Percentiles rank a stretch among this genome's conserved stretches.
Evolutionary conservation across 352 stramenopile genomes (phyloP).

Genomic region (Aphanomyces cochlioides): DNA sequence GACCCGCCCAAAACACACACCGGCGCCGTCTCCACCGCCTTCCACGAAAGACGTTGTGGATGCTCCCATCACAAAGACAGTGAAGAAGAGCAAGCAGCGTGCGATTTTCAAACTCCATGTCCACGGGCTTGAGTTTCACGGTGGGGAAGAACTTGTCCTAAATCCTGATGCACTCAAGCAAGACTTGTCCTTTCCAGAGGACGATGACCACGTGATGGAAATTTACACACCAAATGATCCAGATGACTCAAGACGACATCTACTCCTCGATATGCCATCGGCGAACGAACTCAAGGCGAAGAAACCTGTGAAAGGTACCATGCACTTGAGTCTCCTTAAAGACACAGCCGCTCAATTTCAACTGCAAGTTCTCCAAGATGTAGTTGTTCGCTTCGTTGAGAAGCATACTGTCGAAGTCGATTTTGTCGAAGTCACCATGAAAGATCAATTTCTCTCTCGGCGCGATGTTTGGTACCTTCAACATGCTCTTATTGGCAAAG

Average conservation of each 20-base stretch:
- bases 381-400: conserved; percentile 75
- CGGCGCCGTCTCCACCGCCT: too few relatives aligned
- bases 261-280: conserved; percentile 70
- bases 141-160: conserved; percentile 72
- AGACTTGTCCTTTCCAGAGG: conserved; percentile 56
- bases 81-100: conserved; percentile 14
- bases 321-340: conserved; percentile 79
- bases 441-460: conserved; percentile 91
- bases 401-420: conserved; percentile 75
- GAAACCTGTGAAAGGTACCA: conserved; percentile 62
- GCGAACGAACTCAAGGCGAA: conserved; percentile 45
- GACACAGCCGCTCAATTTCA: conserved; percentile 72
- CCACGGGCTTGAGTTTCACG: conserved; percentile 66
- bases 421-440: conserved; percentile 88
- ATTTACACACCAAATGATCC: conserved; percentile 57
- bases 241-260: conserved; percentile 46
- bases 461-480: conserved; percentile 87
- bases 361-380: conserved; percentile 70
- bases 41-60: background rate
- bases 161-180: conserved; percentile 79
- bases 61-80: background rate
- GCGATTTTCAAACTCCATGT: conserved; percentile 62
- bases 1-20: background rate
- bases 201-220: conserved; percentile 71
- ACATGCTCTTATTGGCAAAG: conserved; percentile 58